A percentile compares a stretch with the other conserved stretches of the same genome.
These are phyloP conservation scores for Veloboletus limbatus DNA, from an alignment of 1,284 basidiomycete genomes.

Conservation along the genomic window DNA sequence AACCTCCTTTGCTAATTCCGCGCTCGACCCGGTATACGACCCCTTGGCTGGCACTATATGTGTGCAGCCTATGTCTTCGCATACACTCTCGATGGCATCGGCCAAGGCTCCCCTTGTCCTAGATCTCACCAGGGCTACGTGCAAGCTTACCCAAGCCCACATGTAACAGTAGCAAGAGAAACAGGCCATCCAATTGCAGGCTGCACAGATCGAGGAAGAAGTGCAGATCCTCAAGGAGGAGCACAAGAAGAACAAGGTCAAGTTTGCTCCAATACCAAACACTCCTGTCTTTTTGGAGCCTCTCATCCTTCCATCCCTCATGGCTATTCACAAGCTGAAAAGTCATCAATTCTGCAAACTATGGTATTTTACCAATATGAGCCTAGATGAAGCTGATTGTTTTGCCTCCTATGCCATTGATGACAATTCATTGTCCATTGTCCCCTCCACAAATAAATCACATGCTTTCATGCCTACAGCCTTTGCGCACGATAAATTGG, in stretches of 20 bases:
- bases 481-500: background rate
- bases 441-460: background rate
- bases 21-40: too few relatives aligned
- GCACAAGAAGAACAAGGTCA: background rate
- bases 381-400: background rate
- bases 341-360: background rate
- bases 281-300: background rate
- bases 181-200: too few relatives aligned
- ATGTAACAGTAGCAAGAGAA: too few relatives aligned
- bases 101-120: too few relatives aligned
- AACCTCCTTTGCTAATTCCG: too few relatives aligned
- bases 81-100: too few relatives aligned
- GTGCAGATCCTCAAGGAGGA: background rate
- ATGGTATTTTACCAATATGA: background rate
- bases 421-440: background rate
- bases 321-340: background rate
- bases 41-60: too few relatives aligned
- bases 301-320: background rate
- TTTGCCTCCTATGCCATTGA: background rate
- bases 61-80: too few relatives aligned
- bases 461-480: background rate
- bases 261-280: background rate
- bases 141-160: too few relatives aligned
- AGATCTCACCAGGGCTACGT: too few relatives aligned
- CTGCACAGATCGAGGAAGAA: too few relatives aligned